Base-by-base conservation (phyloP, 2,329 filamentous ascomycete genomes). In the Drechslerella coelobrocha region DNA sequence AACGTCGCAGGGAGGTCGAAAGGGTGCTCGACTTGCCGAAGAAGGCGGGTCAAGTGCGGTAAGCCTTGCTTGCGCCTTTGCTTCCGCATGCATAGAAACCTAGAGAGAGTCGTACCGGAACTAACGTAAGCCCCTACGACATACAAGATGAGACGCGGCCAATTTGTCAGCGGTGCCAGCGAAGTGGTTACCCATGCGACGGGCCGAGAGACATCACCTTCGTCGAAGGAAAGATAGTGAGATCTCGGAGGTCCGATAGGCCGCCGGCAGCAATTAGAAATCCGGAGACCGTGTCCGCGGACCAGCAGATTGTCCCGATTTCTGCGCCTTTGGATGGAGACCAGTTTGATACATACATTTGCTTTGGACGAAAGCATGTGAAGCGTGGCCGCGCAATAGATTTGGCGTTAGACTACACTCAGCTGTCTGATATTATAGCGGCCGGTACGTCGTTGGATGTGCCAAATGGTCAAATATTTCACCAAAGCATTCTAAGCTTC, bases 31-130 rank as follows among this genome's bases (percentile, higher is more conserved):
- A 75, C 69, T n/a, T 78, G 77, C 61, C 77, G 76, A 24, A 62
- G 68, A 60, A 68, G 76, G 48, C 76, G 74, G 21, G 59, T 78
- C 19, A 78, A 78, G 73, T 78, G 77, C 52, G 77, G 76, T 78
- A 73, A 73, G 76, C 61, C 19, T 53, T 41, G 10, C 26, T 21
- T 10, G 27, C 5, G 4, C 24, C 12, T 12, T n/a, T 50, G 41
- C 23, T 50, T 31, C 66, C 50, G 24, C 1, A 21, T 24, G 41
- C 41, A 57, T 59, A 73, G 34, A 73, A 7, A 21, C 57, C 7
- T 14, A 37, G 31, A 37, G 7, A 37, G 8, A 37, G 7, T 14
- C 31, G 14, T 8, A 37, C 14, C 43, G 23, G 23, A 24, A 24
- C 54, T 59, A 59, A 59, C 10, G 19, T 34, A 21, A 10, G 24